A percentile compares a stretch with the other conserved stretches of the same genome.
phyloP scores from a whole-genome alignment of 257 asterid genomes.

The Sherardia arvensis region DNA sequence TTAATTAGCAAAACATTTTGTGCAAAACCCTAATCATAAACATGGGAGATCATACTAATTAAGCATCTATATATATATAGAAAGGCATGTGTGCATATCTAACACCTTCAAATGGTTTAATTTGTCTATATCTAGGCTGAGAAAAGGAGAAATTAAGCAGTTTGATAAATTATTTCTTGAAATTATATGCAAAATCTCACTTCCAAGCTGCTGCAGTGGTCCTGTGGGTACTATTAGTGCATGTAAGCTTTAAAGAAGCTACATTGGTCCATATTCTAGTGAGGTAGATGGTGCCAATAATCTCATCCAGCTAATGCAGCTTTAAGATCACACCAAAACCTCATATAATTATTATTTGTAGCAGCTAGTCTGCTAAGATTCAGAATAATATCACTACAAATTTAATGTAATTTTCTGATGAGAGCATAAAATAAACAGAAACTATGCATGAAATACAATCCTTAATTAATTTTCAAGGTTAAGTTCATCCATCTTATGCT shows the following conservation, averaged over 20 bases:
- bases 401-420: not conserved
- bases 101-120: not conserved
- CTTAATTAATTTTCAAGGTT: not conserved
- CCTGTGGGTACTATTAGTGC: constrained; percentile 39
- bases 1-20: not conserved
- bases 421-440: not conserved
- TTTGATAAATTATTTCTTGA: not conserved
- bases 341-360: constrained; percentile 1
- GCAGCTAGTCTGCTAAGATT: not conserved
- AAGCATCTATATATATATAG: not conserved
- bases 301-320: constrained; percentile 27
- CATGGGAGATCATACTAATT: not conserved
- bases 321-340: constrained; percentile 23
- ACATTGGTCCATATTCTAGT: constrained; percentile 61
- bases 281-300: constrained; percentile 33
- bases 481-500: not conserved
- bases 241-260: constrained; percentile 57
- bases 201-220: constrained; percentile 35
- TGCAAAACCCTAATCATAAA: not conserved
- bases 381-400: not conserved
- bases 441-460: not conserved
- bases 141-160: not conserved
- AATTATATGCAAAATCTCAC: constrained; percentile 15
- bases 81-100: not conserved
- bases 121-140: not conserved